Evolutionary conservation across 2,329 filamentous ascomycete genomes (phyloP).

Genomic region (Claviceps fusiformis): DNA sequence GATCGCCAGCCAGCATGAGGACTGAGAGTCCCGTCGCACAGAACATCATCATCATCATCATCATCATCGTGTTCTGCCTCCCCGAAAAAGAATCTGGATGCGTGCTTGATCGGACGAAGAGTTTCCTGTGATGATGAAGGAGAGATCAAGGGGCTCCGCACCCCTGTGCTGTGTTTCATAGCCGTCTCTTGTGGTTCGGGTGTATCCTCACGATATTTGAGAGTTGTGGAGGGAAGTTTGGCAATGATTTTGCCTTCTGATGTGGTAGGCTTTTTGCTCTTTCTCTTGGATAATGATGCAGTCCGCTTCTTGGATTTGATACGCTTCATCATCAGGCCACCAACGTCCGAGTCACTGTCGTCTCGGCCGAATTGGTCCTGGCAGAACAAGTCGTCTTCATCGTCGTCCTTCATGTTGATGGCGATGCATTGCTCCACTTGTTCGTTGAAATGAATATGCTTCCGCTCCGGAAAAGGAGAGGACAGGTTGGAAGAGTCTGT

Average conservation of each 20-base stretch:
- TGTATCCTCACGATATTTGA: constrained; percentile 71
- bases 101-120: constrained; percentile 54
- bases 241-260: constrained; percentile 74
- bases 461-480: constrained; percentile 53
- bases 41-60: constrained; percentile 41
- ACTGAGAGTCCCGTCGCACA: constrained; percentile 21
- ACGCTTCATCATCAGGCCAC: constrained; percentile 73
- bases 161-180: constrained; percentile 43
- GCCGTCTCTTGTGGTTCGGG: constrained; percentile 50
- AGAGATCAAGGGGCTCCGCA: constrained; percentile 41
- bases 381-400: constrained; percentile 52
- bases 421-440: constrained; percentile 94
- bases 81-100: constrained; percentile 48
- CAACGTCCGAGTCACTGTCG: constrained; percentile 61
- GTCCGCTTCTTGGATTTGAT: constrained; percentile 43
- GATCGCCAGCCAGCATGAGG: constrained; percentile 20
- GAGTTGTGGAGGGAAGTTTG: constrained; percentile 72
- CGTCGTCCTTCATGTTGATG: constrained; percentile 70
- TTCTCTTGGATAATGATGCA: constrained; percentile 29
- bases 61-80: too few species aligned
- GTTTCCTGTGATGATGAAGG: constrained; percentile 77
- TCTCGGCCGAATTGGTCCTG: constrained; percentile 39
- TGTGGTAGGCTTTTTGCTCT: constrained; percentile 26
- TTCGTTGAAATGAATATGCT: constrained; percentile 93
- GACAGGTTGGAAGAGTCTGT: constrained; percentile 55